Evolutionary conservation across 805 yeast species (phyloP).

Genomic region (Starmerella floricola): DNA sequence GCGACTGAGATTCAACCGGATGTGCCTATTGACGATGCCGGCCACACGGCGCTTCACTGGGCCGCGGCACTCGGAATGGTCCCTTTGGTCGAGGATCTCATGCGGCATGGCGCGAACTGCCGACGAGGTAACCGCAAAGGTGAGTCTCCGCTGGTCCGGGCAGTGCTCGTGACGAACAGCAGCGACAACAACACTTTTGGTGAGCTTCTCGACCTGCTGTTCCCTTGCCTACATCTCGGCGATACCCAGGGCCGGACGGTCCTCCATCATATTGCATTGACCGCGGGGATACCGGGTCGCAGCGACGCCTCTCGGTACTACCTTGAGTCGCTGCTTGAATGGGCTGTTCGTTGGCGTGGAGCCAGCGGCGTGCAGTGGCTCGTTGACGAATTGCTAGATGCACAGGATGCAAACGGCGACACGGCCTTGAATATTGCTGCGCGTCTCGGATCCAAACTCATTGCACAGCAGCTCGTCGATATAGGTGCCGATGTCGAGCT

Average conservation of each 20-base stretch:
- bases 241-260: conserved; percentile 69
- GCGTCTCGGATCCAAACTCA: conserved; percentile 66
- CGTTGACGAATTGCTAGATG: conserved; percentile 63
- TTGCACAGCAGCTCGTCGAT: conserved; percentile 69
- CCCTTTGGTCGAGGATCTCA: conserved; percentile 53
- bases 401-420: conserved; percentile 88
- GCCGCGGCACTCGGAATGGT: conserved; percentile 82
- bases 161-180: conserved; percentile 72
- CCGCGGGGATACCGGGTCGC: conserved; percentile 66
- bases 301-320: conserved; percentile 63
- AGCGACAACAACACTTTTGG: conserved; percentile 68
- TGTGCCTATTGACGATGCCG: conserved; percentile 83
- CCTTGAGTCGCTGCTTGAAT: conserved; percentile 57
- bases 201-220: conserved; percentile 54
- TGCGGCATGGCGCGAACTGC: conserved; percentile 55
- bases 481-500: conserved; percentile 77
- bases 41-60: conserved; percentile 92
- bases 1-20: conserved; percentile 36
- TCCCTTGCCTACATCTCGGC: conserved; percentile 55
- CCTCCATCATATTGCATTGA: conserved; percentile 72
- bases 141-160: conserved; percentile 74
- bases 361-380: conserved; percentile 39
- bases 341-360: conserved; percentile 51
- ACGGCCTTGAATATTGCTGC: conserved; percentile 91
- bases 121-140: conserved; percentile 69